Percentiles rank a stretch among this genome's conserved stretches.
phyloP scores from a whole-genome alignment of 1,284 basidiomycete species.

The Phlebopus sp. region DNA sequence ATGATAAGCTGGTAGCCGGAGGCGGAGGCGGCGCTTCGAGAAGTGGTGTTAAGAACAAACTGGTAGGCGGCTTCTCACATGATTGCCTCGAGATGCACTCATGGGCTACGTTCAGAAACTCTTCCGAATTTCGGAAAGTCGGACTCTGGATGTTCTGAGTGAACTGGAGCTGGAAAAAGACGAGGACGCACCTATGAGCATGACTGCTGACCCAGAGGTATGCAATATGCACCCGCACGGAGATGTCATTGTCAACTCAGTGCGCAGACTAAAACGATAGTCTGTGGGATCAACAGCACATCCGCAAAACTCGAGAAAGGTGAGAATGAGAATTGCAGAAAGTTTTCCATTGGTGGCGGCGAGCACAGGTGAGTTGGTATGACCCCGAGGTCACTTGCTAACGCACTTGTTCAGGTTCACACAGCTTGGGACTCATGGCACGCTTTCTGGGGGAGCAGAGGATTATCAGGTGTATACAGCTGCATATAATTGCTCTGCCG shows the following conservation, averaged over 20 bases:
- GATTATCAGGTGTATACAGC: conserved; percentile 72
- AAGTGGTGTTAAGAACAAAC: conserved; percentile 89
- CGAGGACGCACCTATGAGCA: conserved; percentile 94
- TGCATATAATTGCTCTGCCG: not conserved
- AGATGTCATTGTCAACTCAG: conserved; percentile 6
- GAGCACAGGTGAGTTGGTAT: conserved; percentile 21
- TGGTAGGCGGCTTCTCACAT: conserved; percentile 46
- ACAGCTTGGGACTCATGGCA: conserved; percentile 53
- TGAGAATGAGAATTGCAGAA: conserved; percentile 80
- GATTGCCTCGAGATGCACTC: conserved; percentile 6
- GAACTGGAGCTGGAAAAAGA: conserved; percentile 76
- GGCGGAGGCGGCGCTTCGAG: conserved; percentile 83
- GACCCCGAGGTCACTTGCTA: conserved; percentile 3
- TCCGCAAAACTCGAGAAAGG: conserved; percentile 59
- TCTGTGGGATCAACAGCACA: conserved; percentile 85
- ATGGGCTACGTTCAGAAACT: conserved; percentile 50
- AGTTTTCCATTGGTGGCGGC: conserved; percentile 60
- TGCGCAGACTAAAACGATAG: conserved; percentile 49
- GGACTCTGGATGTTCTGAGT: conserved; percentile 55
- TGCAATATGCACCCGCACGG: conserved; percentile 10
- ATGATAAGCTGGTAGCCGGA: conserved; percentile 77
- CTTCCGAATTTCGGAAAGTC: conserved; percentile 63
- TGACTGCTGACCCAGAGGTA: conserved; percentile 70
- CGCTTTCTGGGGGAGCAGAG: conserved; percentile 61
- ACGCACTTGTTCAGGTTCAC: conserved; percentile 45